Evolutionary conservation across 164 flowering plant genomes (phyloP).

Genomic region (Pachysandra terminalis): DNA sequence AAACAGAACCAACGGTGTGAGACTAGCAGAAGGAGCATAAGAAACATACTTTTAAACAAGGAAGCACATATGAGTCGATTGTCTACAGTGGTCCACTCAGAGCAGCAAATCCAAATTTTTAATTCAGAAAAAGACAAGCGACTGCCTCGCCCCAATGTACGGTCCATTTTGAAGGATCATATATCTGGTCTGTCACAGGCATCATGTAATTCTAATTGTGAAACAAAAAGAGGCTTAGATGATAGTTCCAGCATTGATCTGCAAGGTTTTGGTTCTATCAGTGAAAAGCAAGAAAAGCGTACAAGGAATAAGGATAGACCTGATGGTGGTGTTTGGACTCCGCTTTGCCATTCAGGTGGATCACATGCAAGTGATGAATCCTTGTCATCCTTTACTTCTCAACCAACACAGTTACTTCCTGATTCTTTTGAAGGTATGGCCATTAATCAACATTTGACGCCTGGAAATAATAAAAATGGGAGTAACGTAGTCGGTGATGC

Average conservation of each 20-base stretch:
- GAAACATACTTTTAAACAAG: constrained; percentile 59
- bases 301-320: constrained; percentile 72
- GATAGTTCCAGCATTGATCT: constrained; percentile 41
- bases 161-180: constrained; percentile 23
- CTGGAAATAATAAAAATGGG: constrained; percentile 17
- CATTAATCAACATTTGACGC: constrained; percentile 10
- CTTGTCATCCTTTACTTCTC: constrained; percentile 46
- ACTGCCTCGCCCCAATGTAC: constrained; percentile 51
- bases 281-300: constrained; percentile 63
- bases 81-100: constrained; percentile 37
- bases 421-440: constrained; percentile 55
- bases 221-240: constrained; percentile 44
- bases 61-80: constrained; percentile 42
- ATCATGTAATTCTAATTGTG: constrained; percentile 20
- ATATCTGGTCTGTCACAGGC: constrained; percentile 16
- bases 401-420: constrained; percentile 24
- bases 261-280: constrained; percentile 26
- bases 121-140: constrained; percentile 61
- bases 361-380: constrained; percentile 64
- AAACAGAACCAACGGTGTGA: constrained; percentile 68
- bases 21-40: constrained; percentile 60
- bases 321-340: constrained; percentile 84
- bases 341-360: constrained; percentile 72
- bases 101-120: constrained; percentile 37
- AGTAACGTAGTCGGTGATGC: constrained; percentile 13